These are phyloP conservation scores for Colletotrichum plurivorum DNA, from an alignment of 2,329 filamentous ascomycete genomes.

Conservation along the genomic window DNA sequence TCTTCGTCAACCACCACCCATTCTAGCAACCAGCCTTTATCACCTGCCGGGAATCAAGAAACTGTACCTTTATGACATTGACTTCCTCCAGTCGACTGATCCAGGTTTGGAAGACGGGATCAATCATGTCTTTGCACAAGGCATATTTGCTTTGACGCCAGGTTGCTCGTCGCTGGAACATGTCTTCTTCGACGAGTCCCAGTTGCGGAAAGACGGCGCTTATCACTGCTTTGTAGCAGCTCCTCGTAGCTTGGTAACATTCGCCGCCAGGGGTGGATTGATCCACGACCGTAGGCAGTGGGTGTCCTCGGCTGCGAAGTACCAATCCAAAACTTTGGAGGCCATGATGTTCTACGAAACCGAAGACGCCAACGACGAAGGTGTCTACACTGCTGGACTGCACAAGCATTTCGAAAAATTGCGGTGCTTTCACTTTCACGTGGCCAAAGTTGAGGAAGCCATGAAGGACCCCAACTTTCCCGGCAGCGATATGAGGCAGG, in stretches of 20 bases:
- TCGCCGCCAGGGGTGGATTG: not conserved
- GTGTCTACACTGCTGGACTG: not conserved
- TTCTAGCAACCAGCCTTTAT: not conserved
- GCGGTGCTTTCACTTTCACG: not conserved
- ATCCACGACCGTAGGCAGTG: not conserved
- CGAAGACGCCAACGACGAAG: not conserved
- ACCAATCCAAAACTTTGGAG: not conserved
- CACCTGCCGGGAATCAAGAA: not conserved
- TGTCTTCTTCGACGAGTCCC: not conserved
- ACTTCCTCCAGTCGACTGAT: not conserved
- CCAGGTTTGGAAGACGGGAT: not conserved
- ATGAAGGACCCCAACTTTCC: not conserved
- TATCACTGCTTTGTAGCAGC: not conserved
- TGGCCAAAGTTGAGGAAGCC: not conserved
- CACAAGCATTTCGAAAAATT: not conserved
- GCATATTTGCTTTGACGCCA: not conserved
- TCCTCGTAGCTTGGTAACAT: not conserved
- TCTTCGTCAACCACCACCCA: not conserved
- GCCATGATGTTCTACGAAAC: not conserved
- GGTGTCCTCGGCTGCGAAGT: not conserved
- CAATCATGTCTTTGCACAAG: not conserved
- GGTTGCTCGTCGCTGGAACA: not conserved
- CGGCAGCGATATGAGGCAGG: too few relatives aligned
- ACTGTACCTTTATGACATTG: not conserved
- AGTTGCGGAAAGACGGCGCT: not conserved